Base-by-base conservation (phyloP, 768 basidiomycete genomes). In the Panellus pusillus region DNA sequence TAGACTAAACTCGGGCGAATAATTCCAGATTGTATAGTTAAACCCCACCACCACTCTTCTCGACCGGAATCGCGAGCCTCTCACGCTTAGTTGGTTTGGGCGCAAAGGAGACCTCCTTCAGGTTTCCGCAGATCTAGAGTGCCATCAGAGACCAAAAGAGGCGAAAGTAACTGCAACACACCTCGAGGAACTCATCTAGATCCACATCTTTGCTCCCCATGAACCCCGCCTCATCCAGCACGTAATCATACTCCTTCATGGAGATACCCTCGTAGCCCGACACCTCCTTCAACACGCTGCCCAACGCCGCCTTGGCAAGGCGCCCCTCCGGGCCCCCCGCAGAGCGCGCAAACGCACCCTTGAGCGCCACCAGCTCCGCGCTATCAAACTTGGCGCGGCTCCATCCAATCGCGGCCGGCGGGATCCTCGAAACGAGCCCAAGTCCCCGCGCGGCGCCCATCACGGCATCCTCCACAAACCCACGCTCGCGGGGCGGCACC, bases 101-200 rank as follows among this genome's bases (percentile, higher is more conserved):
- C 5, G 70, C 67, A 49, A 78, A 80, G 66, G 67, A 79, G 63
- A 86, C 79, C 58, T 88, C 88, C 67, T 84, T 89, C 55, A 91
- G 69, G 50, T 79, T 82, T 2, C 83, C 88, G 64, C 87, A 91
- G 35, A 91, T 79, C 89, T 91, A 57, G 27, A 47, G 43, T 17
- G 20, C 37, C 20, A 42, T 27, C 17, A 50, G 39, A 29, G 19
- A 48, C 9, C 36, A 18, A 12, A 36, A 42, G 29, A 53, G 47
- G 38, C 42, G 51, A 46, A 48, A 19, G 15, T 14, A 54, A 52
- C 2, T 24, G 35, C 47, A 20, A 71, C 84, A 13, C 59, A 91
- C 91, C 82, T 95, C 92, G 44, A 94, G 75, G 68, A 95, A 95
- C 65, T 91, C 90, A 59, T 95, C 89, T 63, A 92, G 84, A 57